A percentile compares a stretch with the other conserved stretches of the same genome.
phyloP scores from a whole-genome alignment of 1,284 basidiomycete species.

The Marasmius sp. region DNA sequence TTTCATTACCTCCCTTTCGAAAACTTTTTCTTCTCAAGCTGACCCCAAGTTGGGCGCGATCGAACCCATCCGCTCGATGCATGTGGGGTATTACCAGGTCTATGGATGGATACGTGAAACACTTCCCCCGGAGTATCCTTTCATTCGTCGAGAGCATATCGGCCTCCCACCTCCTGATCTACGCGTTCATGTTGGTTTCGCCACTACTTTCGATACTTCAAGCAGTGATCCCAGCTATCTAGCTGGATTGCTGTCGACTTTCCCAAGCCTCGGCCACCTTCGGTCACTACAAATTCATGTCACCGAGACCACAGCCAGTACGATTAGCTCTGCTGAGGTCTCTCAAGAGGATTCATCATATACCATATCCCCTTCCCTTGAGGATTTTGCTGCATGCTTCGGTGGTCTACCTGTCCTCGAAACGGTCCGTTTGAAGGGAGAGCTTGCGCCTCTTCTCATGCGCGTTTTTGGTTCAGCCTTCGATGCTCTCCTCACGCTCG shows the following conservation, averaged over 20 bases:
- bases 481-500: neutral
- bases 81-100: neutral
- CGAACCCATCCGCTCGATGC: neutral
- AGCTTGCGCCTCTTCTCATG: neutral
- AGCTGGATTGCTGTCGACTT: neutral
- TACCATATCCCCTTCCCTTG: neutral
- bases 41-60: neutral
- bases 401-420: neutral
- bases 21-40: neutral
- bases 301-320: neutral
- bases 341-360: neutral
- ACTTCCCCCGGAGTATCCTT: neutral
- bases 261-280: neutral
- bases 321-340: neutral
- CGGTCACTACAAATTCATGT: neutral
- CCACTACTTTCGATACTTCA: neutral
- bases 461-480: neutral
- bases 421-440: neutral
- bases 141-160: neutral
- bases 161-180: neutral
- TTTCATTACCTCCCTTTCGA: neutral
- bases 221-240: neutral
- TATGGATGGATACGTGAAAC: neutral
- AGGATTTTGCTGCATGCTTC: neutral
- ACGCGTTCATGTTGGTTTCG: neutral